Evolutionary conservation across 768 basidiomycete genomes (phyloP), one percentile per base, ranked within the genome.

Genomic region (Austroboletus festivus): DNA sequence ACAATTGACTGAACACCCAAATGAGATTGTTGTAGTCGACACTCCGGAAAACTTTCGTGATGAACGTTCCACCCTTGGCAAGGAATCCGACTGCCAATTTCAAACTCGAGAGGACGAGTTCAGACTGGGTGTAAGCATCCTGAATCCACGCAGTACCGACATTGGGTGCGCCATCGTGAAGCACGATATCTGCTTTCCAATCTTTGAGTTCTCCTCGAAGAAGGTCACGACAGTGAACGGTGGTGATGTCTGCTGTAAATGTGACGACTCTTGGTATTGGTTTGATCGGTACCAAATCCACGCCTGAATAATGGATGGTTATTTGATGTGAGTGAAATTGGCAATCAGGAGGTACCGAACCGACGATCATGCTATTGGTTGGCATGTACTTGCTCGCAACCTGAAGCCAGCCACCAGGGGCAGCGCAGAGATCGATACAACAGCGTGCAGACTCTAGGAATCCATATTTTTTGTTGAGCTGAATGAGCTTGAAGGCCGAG

Each of bases 61-160:
- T 86, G 64, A 98, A 99, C 12, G 87, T 92, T 46, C 94, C 94
- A 30, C 90, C 96, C 71, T 93, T 93, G 23, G 75, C 73, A 49
- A 99, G 78, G 64, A 98, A 98, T 60, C 97, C 94, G 45, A 91
- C 92, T 9, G 95, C 94, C 39, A 98, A 81, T 70, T 94, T 96
- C 59, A 97, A 72, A 70, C 85, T 87, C 86, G 89, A 93, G 51
- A 98, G 78, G 44, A 97, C 96, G 51, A 98, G 84, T 68, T 99
- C 96, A 24, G 92, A 92, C 64, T 99, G 96, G 53, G 83, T 82
- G 73, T 93, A 99, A 0, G 96, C 96, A 70, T 99, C 96, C 67
- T 98, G 96, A 55, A 97, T 82, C 96, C 96, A 99, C 12, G 96
- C 96, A 11, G 92, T 91, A 74, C 96, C 96, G 67, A 99, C 96